A percentile compares a stretch with the other conserved stretches of the same genome.
These are phyloP conservation scores for Xylaria sp. DNA, from an alignment of 2,329 filamentous ascomycete species.

Conservation along the genomic window DNA sequence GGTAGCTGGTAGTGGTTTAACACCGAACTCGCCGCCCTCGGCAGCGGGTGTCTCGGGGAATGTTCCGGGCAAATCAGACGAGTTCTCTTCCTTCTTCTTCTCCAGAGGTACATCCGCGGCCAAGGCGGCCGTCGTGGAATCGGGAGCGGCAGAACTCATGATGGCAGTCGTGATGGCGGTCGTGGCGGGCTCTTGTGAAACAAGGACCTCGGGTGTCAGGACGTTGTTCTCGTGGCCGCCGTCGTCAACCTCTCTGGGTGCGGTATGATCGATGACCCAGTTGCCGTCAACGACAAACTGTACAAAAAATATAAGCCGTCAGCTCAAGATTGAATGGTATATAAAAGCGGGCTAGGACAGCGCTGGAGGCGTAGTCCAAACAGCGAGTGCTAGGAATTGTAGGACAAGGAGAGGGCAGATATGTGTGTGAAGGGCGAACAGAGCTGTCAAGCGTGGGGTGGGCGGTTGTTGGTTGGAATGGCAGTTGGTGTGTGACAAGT, in stretches of 20 bases:
- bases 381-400: constrained; percentile 4
- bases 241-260: constrained; percentile 80
- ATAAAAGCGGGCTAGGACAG: constrained; percentile 26
- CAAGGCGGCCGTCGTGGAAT: constrained; percentile 71
- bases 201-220: constrained; percentile 73
- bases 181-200: constrained; percentile 47
- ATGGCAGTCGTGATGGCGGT: constrained; percentile 56
- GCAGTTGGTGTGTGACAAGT: constrained; percentile 20
- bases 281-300: constrained; percentile 94
- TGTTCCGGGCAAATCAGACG: constrained; percentile 62
- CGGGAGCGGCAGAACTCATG: constrained; percentile 69
- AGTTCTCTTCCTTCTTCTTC: constrained; percentile 39
- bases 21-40: constrained; percentile 52
- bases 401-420: constrained; percentile 18
- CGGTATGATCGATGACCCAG: constrained; percentile 83
- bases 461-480: constrained; percentile 16
- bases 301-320: constrained; percentile 29
- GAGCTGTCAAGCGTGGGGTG: constrained; percentile 4
- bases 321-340: constrained; percentile 16
- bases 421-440: constrained; percentile 8
- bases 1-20: constrained; percentile 65
- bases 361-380: constrained; percentile 7
- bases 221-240: constrained; percentile 93
- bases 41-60: constrained; percentile 72
- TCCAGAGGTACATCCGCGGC: constrained; percentile 68